Percentiles rank a stretch among this genome's conserved stretches.
Conservation (phyloP, 73 alveolate genomes). For the Stentor roeselii region DNA sequence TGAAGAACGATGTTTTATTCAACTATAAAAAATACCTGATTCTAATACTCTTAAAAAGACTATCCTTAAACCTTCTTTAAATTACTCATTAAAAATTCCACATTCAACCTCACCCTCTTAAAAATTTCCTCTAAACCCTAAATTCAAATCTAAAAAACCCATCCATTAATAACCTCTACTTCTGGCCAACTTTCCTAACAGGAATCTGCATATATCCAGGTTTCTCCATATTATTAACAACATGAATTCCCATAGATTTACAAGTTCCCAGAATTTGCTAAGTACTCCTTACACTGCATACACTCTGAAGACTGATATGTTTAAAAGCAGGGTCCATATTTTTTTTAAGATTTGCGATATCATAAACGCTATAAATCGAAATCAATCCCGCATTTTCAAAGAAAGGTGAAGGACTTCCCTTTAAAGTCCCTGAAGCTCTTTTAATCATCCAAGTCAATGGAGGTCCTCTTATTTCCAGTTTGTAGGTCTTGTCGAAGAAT, state of each 20-base stretch:
- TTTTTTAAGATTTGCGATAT: conserved; percentile 60
- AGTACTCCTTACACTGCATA: conserved; percentile 5
- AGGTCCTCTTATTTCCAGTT: conserved; percentile 49
- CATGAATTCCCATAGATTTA: conserved; percentile 55
- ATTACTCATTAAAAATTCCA: background rate
- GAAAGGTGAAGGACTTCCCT: conserved; percentile 49
- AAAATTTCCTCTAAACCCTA: background rate
- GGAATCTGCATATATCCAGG: conserved; percentile 7
- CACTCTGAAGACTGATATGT: conserved; percentile 52
- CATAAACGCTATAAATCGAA: conserved; percentile 54
- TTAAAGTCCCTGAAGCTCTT: conserved; percentile 58
- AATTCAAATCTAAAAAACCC: background rate
- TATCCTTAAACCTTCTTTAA: background rate
- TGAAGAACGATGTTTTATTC: background rate
- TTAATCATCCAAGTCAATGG: conserved; percentile 65
- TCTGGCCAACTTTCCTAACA: conserved; percentile 19
- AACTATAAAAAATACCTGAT: background rate
- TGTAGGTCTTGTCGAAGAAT: conserved; percentile 49
- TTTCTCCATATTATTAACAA: conserved; percentile 33
- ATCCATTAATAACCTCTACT: background rate
- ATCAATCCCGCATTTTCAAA: conserved; percentile 42
- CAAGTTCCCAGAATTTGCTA: conserved; percentile 46
- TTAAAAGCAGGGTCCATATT: conserved; percentile 41
- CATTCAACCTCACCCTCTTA: no score
- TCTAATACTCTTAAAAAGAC: background rate